Percentiles rank a stretch among this genome's conserved stretches.
Conservation (phyloP, 495 filamentous ascomycete genomes). For the Neurospora sp. region DNA sequence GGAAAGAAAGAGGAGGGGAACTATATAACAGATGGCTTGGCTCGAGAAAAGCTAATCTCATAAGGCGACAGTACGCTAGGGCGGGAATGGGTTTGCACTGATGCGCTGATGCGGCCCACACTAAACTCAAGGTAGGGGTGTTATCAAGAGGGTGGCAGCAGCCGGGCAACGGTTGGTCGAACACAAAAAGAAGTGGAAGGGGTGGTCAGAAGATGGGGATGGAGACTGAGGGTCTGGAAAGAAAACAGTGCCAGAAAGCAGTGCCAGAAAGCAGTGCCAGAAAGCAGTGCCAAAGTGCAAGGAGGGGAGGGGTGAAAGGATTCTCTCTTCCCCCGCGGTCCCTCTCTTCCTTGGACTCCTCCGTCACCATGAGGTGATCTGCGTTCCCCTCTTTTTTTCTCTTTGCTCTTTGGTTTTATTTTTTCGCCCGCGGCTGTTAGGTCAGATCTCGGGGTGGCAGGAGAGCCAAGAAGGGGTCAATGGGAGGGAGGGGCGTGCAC, state of each 20-base stretch:
- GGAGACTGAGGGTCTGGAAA: not conserved
- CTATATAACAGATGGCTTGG: conserved; percentile 19
- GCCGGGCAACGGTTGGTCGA: not conserved
- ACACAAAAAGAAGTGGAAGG: not conserved
- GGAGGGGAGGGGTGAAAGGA: not conserved
- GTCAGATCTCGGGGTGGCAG: not conserved
- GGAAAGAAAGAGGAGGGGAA: conserved; percentile 3
- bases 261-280: not conserved
- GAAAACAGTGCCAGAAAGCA: not conserved
- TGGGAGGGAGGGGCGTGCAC: not conserved
- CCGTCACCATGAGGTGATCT: not conserved
- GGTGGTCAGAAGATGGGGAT: not conserved
- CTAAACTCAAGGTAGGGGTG: not conserved
- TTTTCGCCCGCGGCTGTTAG: not conserved
- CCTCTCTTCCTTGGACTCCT: not conserved
- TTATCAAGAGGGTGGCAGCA: not conserved
- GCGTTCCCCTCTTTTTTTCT: not conserved
- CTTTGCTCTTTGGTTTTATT: not conserved
- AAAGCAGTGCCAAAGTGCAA: not conserved
- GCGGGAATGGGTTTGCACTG: conserved; percentile 5
- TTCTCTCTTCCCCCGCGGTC: not conserved
- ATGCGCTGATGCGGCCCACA: conserved; percentile 2
- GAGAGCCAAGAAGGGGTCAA: not conserved
- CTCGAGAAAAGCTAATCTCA: conserved; percentile 10
- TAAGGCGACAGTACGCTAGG: conserved; percentile 9